Evolutionary conservation across 129 eudicot species (phyloP), one percentile per base, ranked within the genome.

Genomic region (Tanacetum coccineum): DNA sequence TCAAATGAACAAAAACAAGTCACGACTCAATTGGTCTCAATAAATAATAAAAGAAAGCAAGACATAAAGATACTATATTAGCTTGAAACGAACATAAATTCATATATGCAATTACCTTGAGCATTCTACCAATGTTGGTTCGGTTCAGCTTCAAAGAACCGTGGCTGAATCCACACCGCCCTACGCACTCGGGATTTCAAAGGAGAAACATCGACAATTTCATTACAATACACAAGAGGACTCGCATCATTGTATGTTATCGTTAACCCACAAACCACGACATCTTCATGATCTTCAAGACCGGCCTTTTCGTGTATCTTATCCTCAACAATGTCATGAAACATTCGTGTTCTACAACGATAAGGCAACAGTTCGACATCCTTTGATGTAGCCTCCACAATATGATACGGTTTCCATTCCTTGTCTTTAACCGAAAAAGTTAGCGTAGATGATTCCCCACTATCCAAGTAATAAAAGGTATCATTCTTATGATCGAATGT

Each of bases 401-500:
- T 45, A 0, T 0, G 9, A 14, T 17, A 67, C 18, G 11, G 49
- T 11, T 0, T 15, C 30, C 49, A 49, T 3, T 11, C 73, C 46
- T 50, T 56, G 7, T 81, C 71, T 1, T 21, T 30, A 9, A 66
- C 28, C 47, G 77, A 42, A 48, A 77, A 78, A 1, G 64, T 19
- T 39, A 82, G 6, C 7, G 55, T 2, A 46, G 9, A 9, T 0
- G 9, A 6, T 0, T 39, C 12, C 46, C 3, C 3, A 0, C 56
- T 17, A 39, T 78, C 68, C 58, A 47, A 3, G 64, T 28, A 82
- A 54, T 82, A 74, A 52, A 78, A 78, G 13, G 12, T 18, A 0
- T 1, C 4, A 1, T 2, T 25, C 32, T 39, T 12, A 9, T 30
- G 49, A 22, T 18, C 48, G 13, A 21, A 82, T 30, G 62, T 74